Percentiles rank a stretch among this genome's conserved stretches.
Conservation (phyloP, 108 stramenopile species). For the Nitzschia putrida region DNA sequence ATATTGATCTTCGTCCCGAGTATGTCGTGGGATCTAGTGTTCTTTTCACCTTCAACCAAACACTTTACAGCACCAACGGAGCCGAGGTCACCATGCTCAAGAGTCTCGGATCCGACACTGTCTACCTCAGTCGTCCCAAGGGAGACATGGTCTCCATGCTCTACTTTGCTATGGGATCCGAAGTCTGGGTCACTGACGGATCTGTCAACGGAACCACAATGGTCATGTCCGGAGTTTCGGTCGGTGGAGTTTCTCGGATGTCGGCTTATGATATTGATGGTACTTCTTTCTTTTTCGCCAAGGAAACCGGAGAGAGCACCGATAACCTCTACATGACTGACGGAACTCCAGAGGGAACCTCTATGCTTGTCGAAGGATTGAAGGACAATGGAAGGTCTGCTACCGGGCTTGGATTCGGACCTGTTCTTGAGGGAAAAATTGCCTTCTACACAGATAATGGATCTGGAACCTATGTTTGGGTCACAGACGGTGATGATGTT, state of each 20-base stretch:
- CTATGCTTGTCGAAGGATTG: neutral
- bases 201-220: slow-evolving; percentile 3
- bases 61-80: slow-evolving; percentile 13
- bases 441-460: slow-evolving; percentile 11
- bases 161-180: slow-evolving; percentile 13
- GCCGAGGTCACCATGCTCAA: neutral
- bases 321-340: slow-evolving; percentile 10
- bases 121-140: neutral
- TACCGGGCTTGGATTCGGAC: slow-evolving; percentile 18
- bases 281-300: slow-evolving; percentile 4
- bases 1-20: neutral
- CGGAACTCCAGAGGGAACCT: slow-evolving; percentile 1
- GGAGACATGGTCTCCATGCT: neutral
- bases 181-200: slow-evolving; percentile 22
- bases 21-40: slow-evolving; percentile 1
- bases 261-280: slow-evolving; percentile 1
- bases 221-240: neutral
- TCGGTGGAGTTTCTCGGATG: slow-evolving; percentile 16
- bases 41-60: neutral
- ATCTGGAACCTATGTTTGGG: slow-evolving; percentile 1
- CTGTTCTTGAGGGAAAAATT: slow-evolving; percentile 5
- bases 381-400: neutral
- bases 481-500: slow-evolving; percentile 1
- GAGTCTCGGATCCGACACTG: neutral
- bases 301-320: neutral